These are phyloP conservation scores for Extremus antarcticus DNA, from an alignment of 495 filamentous ascomycete species.

Conservation along the genomic window DNA sequence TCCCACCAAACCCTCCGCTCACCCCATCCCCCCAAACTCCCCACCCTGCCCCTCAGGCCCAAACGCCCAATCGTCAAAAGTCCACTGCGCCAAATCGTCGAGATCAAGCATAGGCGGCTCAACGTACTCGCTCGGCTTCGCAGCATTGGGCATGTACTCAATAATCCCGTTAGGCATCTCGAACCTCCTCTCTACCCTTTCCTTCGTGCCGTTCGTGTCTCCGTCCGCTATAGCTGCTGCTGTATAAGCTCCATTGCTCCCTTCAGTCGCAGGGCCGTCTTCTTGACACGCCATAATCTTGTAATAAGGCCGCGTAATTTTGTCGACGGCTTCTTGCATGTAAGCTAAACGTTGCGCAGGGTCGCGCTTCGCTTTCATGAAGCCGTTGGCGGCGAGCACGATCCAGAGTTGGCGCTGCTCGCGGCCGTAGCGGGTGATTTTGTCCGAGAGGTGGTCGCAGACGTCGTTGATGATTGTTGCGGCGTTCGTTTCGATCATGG, in stretches of 20 bases:
- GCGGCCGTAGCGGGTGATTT: slow-evolving; percentile 11
- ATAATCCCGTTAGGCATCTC: slow-evolving; percentile 5
- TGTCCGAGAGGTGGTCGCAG: slow-evolving; percentile 7
- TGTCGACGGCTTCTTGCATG: slow-evolving; percentile 22
- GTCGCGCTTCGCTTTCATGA: slow-evolving; percentile 10
- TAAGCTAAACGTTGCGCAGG: slow-evolving; percentile 2
- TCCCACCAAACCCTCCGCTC: neutral
- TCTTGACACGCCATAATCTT: slow-evolving; percentile 22
- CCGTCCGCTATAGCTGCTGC: neutral
- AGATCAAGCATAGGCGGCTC: neutral
- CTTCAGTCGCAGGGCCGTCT: slow-evolving; percentile 1
- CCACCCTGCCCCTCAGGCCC: neutral
- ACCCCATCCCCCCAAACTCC: neutral
- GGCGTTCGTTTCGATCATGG: slow-evolving; percentile 14
- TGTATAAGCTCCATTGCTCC: neutral
- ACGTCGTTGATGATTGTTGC: slow-evolving; percentile 10
- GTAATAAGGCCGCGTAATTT: slow-evolving; percentile 16
- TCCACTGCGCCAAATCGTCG: neutral
- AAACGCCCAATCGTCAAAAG: neutral
- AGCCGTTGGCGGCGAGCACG: slow-evolving; percentile 8
- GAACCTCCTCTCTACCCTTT: neutral
- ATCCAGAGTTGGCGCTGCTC: slow-evolving; percentile 17
- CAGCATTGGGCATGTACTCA: slow-evolving; percentile 1
- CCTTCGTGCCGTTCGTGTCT: neutral
- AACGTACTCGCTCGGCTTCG: neutral